Evolutionary conservation across 179 eudicot genomes (phyloP).

Genomic region (Silene noctiflora): DNA sequence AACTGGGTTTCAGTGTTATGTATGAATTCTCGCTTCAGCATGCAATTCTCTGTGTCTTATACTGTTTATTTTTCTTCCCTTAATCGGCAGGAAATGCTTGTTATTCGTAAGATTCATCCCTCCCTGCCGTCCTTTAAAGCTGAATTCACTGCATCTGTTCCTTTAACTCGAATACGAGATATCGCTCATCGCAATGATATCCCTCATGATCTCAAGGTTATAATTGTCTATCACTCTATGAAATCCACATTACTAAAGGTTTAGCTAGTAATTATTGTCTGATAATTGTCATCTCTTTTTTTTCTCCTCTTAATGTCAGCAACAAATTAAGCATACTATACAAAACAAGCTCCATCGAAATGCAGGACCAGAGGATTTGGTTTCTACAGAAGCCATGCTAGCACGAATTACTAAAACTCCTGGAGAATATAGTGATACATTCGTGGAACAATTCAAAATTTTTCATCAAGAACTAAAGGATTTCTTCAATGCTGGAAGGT

Average conservation of each 20-base stretch:
- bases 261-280: not conserved
- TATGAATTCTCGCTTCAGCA: not conserved
- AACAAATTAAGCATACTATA: conserved; percentile 98
- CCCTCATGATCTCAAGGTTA: conserved; percentile 97
- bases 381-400: conserved; percentile 95
- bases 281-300: conserved; percentile 7
- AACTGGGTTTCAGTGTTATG: not conserved
- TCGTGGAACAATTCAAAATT: conserved; percentile 87
- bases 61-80: conserved; percentile 7
- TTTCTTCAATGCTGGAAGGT: conserved; percentile 99
- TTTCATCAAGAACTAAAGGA: conserved; percentile 90
- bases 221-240: conserved; percentile 12
- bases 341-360: conserved; percentile 97
- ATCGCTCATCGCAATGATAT: conserved; percentile 92
- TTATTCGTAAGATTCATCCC: conserved; percentile 95
- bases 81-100: conserved; percentile 68
- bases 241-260: conserved; percentile 2
- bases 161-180: conserved; percentile 92
- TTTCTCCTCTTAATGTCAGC: conserved; percentile 40
- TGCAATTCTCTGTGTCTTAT: conserved; percentile 12
- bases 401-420: conserved; percentile 77
- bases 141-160: conserved; percentile 97
- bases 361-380: conserved; percentile 99
- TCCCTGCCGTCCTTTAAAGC: conserved; percentile 95
- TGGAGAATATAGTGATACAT: conserved; percentile 78